These are phyloP conservation scores for Oropetium thomaeum DNA, from an alignment of 176 grass and related monocot species.

Conservation along the genomic window DNA sequence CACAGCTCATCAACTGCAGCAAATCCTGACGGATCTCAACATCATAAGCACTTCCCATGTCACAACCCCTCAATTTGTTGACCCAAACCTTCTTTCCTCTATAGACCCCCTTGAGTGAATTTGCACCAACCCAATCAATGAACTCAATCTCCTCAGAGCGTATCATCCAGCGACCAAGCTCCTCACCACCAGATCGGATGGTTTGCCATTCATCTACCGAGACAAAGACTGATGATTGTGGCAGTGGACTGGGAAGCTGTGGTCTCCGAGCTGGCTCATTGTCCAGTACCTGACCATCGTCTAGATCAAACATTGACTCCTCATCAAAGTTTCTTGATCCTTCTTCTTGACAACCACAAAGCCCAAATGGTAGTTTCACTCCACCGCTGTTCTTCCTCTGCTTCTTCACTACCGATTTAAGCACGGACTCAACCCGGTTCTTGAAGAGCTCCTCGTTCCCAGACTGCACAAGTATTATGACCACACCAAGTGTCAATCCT, in stretches of 20 bases:
- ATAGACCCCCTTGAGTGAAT: constrained; percentile 68
- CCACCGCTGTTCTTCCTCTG: constrained; percentile 64
- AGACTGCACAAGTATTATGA: constrained; percentile 68
- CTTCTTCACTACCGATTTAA: constrained; percentile 71
- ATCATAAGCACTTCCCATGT: constrained; percentile 85
- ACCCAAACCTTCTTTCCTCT: constrained; percentile 85
- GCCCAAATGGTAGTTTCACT: constrained; percentile 90
- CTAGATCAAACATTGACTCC: constrained; percentile 76
- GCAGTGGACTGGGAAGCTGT: constrained; percentile 63
- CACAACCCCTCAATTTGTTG: constrained; percentile 91
- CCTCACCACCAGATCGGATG: constrained; percentile 79
- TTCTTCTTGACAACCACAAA: constrained; percentile 98
- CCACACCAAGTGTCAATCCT: constrained; percentile 84
- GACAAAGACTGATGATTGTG: constrained; percentile 85
- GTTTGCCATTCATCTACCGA: constrained; percentile 98
- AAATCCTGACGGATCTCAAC: constrained; percentile 89
- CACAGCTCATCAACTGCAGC: constrained; percentile 95
- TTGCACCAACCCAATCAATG: constrained; percentile 67
- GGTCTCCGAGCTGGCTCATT: constrained; percentile 49
- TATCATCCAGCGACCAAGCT: constrained; percentile 74
- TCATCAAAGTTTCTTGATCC: constrained; percentile 70
- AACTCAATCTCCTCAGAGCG: constrained; percentile 85
- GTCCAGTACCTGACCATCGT: constrained; percentile 58
- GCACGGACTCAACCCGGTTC: constrained; percentile 55
- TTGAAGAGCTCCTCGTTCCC: constrained; percentile 77